Conservation (phyloP, 1,284 basidiomycete species). For the Trichosporon sp. region DNA sequence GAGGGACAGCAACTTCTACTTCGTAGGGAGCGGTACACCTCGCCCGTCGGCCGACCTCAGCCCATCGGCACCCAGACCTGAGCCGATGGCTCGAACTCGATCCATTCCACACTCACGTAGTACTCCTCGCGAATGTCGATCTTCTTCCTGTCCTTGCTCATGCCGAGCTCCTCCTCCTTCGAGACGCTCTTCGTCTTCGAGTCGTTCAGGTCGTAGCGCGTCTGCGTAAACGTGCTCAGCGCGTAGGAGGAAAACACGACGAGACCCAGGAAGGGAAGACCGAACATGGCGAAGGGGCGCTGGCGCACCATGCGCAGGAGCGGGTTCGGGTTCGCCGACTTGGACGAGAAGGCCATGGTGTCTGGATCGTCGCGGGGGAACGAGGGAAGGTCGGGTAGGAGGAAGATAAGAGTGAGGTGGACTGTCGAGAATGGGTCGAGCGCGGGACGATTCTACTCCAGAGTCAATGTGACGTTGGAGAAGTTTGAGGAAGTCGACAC, state of each 20-base stretch:
- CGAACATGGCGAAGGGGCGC: constrained; percentile 66
- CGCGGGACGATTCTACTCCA: too few relatives aligned
- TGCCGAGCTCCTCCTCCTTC: constrained; percentile 79
- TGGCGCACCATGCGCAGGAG: constrained; percentile 46
- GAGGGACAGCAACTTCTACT: too few relatives aligned
- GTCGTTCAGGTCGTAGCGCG: constrained; percentile 84
- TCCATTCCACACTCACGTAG: constrained; percentile 67
- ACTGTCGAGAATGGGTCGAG: too few relatives aligned
- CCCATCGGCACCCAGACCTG: too few relatives aligned
- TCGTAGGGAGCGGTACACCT: too few relatives aligned
- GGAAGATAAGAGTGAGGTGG: too few relatives aligned
- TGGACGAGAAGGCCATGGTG: constrained; percentile 62
- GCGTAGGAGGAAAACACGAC: constrained; percentile 88
- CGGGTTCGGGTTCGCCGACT: constrained; percentile 58
- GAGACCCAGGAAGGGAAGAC: constrained; percentile 80
- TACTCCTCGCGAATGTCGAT: constrained; percentile 95
- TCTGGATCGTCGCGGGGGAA: too few relatives aligned
- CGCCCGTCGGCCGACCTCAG: too few relatives aligned
- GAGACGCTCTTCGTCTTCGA: constrained; percentile 75
- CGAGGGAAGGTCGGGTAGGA: too few relatives aligned
- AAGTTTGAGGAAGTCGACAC: too few relatives aligned
- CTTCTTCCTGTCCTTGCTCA: constrained; percentile 77
- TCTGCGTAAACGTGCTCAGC: constrained; percentile 81
- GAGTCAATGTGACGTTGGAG: too few relatives aligned
- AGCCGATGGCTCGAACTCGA: too few relatives aligned